Percentiles rank a stretch among this genome's conserved stretches.
phyloP scores from a whole-genome alignment of 257 asterid genomes.

The Nicotiana knightiana region DNA sequence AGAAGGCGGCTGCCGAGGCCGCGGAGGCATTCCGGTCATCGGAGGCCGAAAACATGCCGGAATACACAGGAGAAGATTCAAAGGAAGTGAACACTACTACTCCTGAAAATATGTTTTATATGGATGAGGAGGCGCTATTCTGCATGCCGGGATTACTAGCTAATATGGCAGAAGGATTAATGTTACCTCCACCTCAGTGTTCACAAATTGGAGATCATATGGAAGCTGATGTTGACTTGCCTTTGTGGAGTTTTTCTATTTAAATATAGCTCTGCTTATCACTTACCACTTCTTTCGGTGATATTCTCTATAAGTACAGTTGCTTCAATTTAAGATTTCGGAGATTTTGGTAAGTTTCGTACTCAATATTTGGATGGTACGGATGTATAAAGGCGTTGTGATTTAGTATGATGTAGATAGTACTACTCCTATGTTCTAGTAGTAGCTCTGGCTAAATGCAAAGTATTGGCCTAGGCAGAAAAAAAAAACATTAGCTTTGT shows the following conservation, averaged over 20 bases:
- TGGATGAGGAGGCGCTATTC: constrained; percentile 44
- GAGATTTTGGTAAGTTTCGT: neutral
- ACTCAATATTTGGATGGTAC: neutral
- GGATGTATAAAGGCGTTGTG: neutral
- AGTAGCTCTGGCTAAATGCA: neutral
- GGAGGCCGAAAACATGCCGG: neutral
- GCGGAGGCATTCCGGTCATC: too few relatives aligned
- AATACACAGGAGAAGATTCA: neutral
- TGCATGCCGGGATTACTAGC: constrained; percentile 9
- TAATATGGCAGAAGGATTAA: constrained; percentile 51
- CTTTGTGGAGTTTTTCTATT: constrained; percentile 47
- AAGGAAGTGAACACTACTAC: neutral
- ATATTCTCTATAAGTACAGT: neutral
- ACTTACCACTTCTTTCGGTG: too few relatives aligned
- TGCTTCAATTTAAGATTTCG: neutral
- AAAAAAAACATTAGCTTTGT: neutral
- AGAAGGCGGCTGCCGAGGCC: too few relatives aligned
- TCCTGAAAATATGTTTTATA: neutral
- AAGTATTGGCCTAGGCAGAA: neutral
- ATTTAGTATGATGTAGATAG: neutral
- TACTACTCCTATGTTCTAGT: neutral
- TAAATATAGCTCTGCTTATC: neutral
- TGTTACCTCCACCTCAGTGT: constrained; percentile 48
- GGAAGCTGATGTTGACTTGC: constrained; percentile 24
- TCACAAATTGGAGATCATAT: constrained; percentile 7